Evolutionary conservation across 441 rosid species (phyloP).

Genomic region (Populus hybrid): DNA sequence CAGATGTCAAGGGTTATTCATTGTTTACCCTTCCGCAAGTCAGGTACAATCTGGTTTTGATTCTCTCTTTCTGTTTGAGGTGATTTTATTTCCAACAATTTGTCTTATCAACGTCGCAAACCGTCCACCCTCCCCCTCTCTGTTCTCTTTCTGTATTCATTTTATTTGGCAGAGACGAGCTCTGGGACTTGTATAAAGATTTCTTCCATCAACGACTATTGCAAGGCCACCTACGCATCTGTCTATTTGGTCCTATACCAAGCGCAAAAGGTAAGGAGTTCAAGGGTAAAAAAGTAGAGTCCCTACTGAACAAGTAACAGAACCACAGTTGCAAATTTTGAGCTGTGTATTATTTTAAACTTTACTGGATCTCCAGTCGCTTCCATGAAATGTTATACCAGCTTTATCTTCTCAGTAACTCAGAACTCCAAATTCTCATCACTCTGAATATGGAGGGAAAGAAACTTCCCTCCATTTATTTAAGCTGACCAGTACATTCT

Average conservation of each 20-base stretch:
- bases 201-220: constrained; percentile 58
- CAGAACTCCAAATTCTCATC: background rate
- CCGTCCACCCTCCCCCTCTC: background rate
- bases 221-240: constrained; percentile 52
- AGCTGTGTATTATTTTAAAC: background rate
- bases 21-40: constrained; percentile 84
- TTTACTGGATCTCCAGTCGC: background rate
- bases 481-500: too few relatives aligned
- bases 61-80: background rate
- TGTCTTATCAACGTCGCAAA: background rate
- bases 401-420: background rate
- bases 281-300: constrained; percentile 30
- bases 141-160: too few relatives aligned
- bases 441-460: background rate
- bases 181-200: constrained; percentile 78
- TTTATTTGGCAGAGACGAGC: constrained; percentile 58
- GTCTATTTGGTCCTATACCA: constrained; percentile 61
- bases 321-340: background rate
- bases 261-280: constrained; percentile 21
- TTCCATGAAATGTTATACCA: background rate
- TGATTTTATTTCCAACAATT: background rate
- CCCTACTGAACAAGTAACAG: constrained; percentile 12
- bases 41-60: constrained; percentile 38
- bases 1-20: constrained; percentile 76
- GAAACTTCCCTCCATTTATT: too few relatives aligned